A percentile compares a stretch with the other conserved stretches of the same genome.
phyloP scores from a whole-genome alignment of 306 rosid genomes.

The Trifolium dubium region DNA sequence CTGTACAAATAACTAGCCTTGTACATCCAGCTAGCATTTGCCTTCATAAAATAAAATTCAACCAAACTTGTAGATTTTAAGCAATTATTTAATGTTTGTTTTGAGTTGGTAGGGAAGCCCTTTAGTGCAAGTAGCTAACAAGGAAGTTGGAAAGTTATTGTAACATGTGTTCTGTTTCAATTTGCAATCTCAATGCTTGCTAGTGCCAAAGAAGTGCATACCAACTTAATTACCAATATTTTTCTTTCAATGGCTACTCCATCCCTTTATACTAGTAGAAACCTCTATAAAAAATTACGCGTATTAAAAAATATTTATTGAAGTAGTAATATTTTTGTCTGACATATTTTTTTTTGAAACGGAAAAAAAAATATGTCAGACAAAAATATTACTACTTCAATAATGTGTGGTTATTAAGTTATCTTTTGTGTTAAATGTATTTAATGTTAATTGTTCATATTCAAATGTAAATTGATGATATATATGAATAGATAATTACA shows the following conservation, averaged over 20 bases:
- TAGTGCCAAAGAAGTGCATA: slow-evolving; percentile 31
- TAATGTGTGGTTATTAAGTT: too few species aligned
- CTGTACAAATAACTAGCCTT: slow-evolving; percentile 30
- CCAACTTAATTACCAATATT: not conserved
- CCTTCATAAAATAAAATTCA: not conserved
- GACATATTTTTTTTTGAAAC: too few species aligned
- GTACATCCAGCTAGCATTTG: slow-evolving; percentile 33
- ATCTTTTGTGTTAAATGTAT: too few species aligned
- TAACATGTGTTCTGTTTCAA: slow-evolving; percentile 39
- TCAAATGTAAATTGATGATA: too few species aligned
- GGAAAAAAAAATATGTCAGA: too few species aligned
- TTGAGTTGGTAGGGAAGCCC: slow-evolving; percentile 45
- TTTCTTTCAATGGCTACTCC: not conserved
- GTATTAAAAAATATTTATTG: too few species aligned
- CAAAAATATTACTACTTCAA: too few species aligned
- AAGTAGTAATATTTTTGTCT: too few species aligned
- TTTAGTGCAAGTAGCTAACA: slow-evolving; percentile 36
- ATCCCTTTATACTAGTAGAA: too few species aligned
- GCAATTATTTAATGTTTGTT: slow-evolving; percentile 31
- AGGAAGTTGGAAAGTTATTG: slow-evolving; percentile 38
- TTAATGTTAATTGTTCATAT: too few species aligned
- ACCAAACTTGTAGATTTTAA: slow-evolving; percentile 22
- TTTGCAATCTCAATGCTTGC: slow-evolving; percentile 12
- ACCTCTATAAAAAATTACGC: too few species aligned
- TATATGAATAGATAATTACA: too few species aligned